phyloP scores from a whole-genome alignment of 2,329 filamentous ascomycete genomes.

The Sporothrix brasiliensis region DNA sequence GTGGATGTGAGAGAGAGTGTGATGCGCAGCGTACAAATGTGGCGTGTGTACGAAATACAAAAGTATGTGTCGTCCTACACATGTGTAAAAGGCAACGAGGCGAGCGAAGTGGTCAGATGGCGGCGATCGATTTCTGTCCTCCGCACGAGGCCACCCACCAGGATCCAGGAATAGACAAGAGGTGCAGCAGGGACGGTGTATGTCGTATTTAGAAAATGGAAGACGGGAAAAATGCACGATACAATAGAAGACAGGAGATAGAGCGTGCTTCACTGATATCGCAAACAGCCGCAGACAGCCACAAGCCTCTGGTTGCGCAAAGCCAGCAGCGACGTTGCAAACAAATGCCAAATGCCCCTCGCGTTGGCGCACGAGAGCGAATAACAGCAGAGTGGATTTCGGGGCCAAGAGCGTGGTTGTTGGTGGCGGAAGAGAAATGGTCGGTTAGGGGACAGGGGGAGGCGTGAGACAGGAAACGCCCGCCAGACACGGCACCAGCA shows the following conservation, averaged over 20 bases:
- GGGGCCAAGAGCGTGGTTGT: slow-evolving; percentile 15
- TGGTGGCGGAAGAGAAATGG: slow-evolving; percentile 20
- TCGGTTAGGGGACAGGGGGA: slow-evolving; percentile 19
- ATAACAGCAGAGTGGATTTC: slow-evolving; percentile 16
- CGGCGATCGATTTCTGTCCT: slow-evolving; percentile 30
- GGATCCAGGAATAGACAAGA: slow-evolving; percentile 15
- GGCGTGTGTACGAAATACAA: neutral
- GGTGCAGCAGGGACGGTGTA: neutral
- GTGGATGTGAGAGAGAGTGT: neutral
- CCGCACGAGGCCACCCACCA: slow-evolving; percentile 13
- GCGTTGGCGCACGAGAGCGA: neutral
- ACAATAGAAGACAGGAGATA: neutral
- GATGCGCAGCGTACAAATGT: neutral
- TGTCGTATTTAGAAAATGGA: neutral
- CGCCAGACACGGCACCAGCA: neutral
- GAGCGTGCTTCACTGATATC: neutral
- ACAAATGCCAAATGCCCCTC: slow-evolving; percentile 19
- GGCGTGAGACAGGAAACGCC: slow-evolving; percentile 20
- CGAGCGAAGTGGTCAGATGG: slow-evolving; percentile 22
- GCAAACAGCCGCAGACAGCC: neutral
- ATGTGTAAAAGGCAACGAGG: neutral
- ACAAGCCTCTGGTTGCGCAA: neutral
- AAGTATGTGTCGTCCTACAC: neutral
- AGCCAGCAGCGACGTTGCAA: neutral
- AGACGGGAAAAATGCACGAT: neutral